phyloP scores from a whole-genome alignment of 257 asterid genomes.

The Forsythia viridissima region DNA sequence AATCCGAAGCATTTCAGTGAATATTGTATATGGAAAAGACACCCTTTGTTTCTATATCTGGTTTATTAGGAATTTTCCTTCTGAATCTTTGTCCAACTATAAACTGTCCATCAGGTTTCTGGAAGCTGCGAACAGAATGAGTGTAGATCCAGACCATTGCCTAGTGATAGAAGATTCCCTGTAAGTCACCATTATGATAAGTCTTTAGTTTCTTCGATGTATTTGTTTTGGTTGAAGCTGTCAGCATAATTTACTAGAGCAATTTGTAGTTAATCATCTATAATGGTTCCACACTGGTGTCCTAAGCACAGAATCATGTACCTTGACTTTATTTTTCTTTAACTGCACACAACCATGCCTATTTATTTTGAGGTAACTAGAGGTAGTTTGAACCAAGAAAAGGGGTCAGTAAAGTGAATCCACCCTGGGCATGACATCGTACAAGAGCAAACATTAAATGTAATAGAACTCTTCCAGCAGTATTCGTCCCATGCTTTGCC shows the following conservation, averaged over 20 bases:
- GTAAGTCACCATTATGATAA: slow-evolving; percentile 42
- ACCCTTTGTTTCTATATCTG: slow-evolving; percentile 11
- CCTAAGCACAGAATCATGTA: background rate
- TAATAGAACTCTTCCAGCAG: background rate
- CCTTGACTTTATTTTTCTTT: background rate
- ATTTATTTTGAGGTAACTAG: background rate
- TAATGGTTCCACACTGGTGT: background rate
- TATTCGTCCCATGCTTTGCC: background rate
- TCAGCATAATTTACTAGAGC: background rate
- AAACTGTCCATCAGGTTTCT: slow-evolving; percentile 55
- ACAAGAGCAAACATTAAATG: background rate
- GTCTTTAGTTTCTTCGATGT: background rate
- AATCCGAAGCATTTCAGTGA: background rate
- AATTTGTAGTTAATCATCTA: background rate
- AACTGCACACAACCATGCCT: background rate
- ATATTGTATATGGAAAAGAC: background rate
- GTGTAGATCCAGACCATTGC: slow-evolving; percentile 60
- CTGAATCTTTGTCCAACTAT: slow-evolving; percentile 19
- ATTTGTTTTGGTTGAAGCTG: background rate
- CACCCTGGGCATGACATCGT: background rate
- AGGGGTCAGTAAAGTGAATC: background rate
- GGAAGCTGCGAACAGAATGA: slow-evolving; percentile 90
- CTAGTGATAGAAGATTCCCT: slow-evolving; percentile 89
- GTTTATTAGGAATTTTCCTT: slow-evolving; percentile 3
- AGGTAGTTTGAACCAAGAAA: background rate